Conservation (phyloP, 1,284 basidiomycete genomes). For the Afroboletus lepidellus region DNA sequence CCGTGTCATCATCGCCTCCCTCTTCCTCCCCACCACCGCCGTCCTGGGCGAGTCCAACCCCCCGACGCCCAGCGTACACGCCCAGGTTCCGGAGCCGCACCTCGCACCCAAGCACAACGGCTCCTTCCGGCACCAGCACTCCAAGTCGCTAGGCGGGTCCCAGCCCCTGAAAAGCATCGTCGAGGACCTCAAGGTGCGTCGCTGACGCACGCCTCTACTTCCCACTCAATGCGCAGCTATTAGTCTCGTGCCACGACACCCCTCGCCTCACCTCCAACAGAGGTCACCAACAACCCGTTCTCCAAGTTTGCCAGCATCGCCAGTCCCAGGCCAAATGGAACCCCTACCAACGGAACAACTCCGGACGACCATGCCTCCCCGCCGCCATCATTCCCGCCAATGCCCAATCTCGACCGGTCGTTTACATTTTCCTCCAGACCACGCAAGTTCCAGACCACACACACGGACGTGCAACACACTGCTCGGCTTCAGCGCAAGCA, state of each 20-base stretch:
- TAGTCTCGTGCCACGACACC: constrained; percentile 45
- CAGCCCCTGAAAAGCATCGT: constrained; percentile 65
- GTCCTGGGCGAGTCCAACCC: constrained; percentile 56
- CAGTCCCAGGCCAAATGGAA: constrained; percentile 11
- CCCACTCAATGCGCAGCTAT: not conserved
- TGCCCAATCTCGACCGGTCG: constrained; percentile 23
- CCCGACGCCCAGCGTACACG: constrained; percentile 41
- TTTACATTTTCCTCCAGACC: constrained; percentile 22
- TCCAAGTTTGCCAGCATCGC: constrained; percentile 36
- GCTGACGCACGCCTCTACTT: not conserved
- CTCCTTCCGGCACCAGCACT: constrained; percentile 18
- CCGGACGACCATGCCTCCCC: not conserved
- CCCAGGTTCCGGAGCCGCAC: constrained; percentile 6
- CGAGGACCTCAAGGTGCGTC: constrained; percentile 65
- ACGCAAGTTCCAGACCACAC: constrained; percentile 42
- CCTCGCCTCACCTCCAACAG: constrained; percentile 36
- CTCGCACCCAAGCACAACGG: constrained; percentile 1
- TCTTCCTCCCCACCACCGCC: constrained; percentile 73
- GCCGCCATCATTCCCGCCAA: constrained; percentile 27
- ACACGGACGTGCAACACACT: constrained; percentile 34
- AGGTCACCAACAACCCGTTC: constrained; percentile 41
- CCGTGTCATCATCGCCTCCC: constrained; percentile 71
- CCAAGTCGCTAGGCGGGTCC: constrained; percentile 17
- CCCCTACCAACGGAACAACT: constrained; percentile 2
- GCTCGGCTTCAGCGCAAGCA: constrained; percentile 43